Conservation (phyloP, 2,329 filamentous ascomycete species). For the Aspergillus ochraceus region DNA sequence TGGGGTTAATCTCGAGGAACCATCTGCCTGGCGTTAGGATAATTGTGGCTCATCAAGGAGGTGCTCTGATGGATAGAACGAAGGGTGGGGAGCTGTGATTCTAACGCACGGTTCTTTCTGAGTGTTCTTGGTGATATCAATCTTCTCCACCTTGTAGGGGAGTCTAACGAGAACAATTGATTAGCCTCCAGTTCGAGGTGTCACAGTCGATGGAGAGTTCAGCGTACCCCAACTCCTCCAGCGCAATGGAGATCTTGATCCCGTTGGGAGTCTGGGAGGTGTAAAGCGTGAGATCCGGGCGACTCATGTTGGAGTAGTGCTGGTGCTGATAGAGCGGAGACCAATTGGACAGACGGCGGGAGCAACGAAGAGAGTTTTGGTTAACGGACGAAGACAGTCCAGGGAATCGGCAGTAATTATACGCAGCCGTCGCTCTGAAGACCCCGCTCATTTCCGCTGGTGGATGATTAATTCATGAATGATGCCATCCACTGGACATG, state of each 20-base stretch:
- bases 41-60: background rate
- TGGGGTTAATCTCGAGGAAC: slow-evolving; percentile 91
- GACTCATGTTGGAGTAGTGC: slow-evolving; percentile 24
- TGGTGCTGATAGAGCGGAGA: background rate
- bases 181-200: background rate
- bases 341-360: background rate
- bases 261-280: slow-evolving; percentile 84
- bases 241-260: slow-evolving; percentile 81
- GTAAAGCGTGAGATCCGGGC: slow-evolving; percentile 74
- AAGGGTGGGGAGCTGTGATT: background rate
- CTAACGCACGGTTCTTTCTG: slow-evolving; percentile 65
- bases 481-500: slow-evolving; percentile 3
- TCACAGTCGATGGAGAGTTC: background rate
- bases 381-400: background rate
- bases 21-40: slow-evolving; percentile 48
- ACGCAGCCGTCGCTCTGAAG: background rate
- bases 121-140: slow-evolving; percentile 72
- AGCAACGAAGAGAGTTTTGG: background rate
- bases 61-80: background rate
- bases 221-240: slow-evolving; percentile 72
- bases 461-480: slow-evolving; percentile 10
- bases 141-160: slow-evolving; percentile 72
- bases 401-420: background rate
- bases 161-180: slow-evolving; percentile 44
- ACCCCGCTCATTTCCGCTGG: background rate